Conservation (phyloP, 1,284 basidiomycete genomes). For the Trichosporon ovoides region DNA sequence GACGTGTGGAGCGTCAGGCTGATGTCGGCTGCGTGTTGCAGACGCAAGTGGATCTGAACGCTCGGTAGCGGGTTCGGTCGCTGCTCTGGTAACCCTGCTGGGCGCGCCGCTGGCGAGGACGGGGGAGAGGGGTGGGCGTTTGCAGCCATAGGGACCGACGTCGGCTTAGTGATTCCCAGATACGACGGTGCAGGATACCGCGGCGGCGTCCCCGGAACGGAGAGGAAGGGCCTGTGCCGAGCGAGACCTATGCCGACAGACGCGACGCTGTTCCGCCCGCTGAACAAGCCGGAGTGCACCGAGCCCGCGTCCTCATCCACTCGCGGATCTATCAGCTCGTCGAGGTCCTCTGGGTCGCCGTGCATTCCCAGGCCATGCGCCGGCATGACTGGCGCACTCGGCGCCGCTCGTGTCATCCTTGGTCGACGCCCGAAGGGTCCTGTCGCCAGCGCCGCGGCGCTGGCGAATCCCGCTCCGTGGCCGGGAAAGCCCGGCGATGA, state of each 20-base stretch:
- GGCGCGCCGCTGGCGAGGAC: constrained; percentile 34
- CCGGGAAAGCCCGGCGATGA: background rate
- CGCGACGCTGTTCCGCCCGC: constrained; percentile 23
- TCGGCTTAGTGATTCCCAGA: background rate
- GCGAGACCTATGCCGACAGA: constrained; percentile 27
- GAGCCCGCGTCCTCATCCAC: constrained; percentile 18
- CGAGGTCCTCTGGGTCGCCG: constrained; percentile 1
- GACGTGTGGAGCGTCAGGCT: constrained; percentile 74
- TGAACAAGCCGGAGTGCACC: constrained; percentile 27
- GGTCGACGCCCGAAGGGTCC: background rate
- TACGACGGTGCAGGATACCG: background rate
- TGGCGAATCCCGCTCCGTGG: background rate
- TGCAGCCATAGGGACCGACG: background rate
- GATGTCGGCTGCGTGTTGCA: constrained; percentile 50
- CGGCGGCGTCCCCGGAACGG: background rate
- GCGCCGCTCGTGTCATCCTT: background rate
- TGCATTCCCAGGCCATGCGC: background rate
- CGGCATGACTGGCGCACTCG: background rate
- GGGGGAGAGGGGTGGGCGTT: constrained; percentile 10
- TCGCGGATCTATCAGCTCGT: background rate
- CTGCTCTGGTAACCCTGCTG: constrained; percentile 19
- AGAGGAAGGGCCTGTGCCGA: constrained; percentile 1
- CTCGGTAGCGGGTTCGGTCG: constrained; percentile 36
- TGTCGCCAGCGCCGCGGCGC: background rate
- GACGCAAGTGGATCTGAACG: constrained; percentile 50